These are phyloP conservation scores for Exsudoporus floridanus DNA, from an alignment of 1,284 basidiomycete genomes.

Conservation along the genomic window DNA sequence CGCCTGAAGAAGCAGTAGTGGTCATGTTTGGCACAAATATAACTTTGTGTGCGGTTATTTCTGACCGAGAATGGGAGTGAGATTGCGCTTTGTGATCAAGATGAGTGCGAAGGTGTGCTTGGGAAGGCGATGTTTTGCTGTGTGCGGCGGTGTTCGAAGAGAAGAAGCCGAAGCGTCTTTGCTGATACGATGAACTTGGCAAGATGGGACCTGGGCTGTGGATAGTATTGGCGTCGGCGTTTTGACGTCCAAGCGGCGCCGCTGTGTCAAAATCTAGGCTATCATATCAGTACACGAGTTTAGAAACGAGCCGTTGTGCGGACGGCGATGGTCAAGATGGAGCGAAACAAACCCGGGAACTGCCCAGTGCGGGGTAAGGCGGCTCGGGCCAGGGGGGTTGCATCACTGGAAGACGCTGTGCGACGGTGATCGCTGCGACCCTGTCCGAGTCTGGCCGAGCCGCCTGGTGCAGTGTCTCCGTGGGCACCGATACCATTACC, in stretches of 20 bases:
- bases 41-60: constrained; percentile 15
- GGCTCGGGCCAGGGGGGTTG: constrained; percentile 22
- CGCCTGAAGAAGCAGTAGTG: constrained; percentile 26
- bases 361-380: constrained; percentile 16
- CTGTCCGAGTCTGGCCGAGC: constrained; percentile 8
- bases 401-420: constrained; percentile 31
- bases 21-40: constrained; percentile 20
- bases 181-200: constrained; percentile 16
- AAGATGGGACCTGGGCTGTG: constrained; percentile 12
- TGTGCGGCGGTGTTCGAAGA: constrained; percentile 17
- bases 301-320: constrained; percentile 3
- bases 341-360: constrained; percentile 18
- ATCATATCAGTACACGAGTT: constrained; percentile 13
- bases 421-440: constrained; percentile 28
- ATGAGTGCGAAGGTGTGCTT: constrained; percentile 1
- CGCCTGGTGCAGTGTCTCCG: constrained; percentile 4
- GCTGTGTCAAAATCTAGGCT: constrained; percentile 12
- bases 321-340: constrained; percentile 5
- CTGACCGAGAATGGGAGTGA: constrained; percentile 18
- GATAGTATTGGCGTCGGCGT: constrained; percentile 11
- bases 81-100: constrained; percentile 13
- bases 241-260: constrained; percentile 4
- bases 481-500: constrained; percentile 8
- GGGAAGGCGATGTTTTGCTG: constrained; percentile 15
- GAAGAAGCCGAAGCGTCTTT: constrained; percentile 25